phyloP scores from a whole-genome alignment of 2,329 filamentous ascomycete genomes.

The Penicillium sp. region DNA sequence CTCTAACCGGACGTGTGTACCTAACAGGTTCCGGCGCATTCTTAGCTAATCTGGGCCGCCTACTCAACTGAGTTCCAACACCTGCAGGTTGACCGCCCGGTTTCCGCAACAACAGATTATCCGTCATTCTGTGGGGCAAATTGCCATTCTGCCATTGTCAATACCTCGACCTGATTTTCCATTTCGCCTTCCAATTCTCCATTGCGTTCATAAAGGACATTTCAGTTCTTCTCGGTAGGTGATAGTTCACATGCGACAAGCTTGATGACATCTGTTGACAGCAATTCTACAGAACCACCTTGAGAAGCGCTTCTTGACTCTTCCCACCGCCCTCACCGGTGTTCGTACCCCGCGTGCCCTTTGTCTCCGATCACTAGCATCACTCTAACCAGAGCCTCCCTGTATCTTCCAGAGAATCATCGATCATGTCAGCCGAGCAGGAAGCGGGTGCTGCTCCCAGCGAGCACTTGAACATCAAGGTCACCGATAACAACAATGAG shows the following conservation, averaged over 20 bases:
- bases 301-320: background rate
- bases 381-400: constrained; percentile 4
- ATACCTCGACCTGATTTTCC: constrained; percentile 21
- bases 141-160: constrained; percentile 23
- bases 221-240: constrained; percentile 4
- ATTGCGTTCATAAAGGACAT: background rate
- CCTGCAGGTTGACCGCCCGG: background rate
- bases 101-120: constrained; percentile 35
- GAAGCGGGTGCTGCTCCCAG: constrained; percentile 36
- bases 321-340: background rate
- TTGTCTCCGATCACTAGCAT: background rate
- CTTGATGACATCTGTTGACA: background rate
- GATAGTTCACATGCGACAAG: background rate
- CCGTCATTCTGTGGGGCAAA: constrained; percentile 23
- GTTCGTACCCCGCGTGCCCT: constrained; percentile 11
- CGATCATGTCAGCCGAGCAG: constrained; percentile 17
- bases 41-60: background rate
- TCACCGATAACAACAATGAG: constrained; percentile 98
- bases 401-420: background rate
- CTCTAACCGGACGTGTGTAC: too few relatives aligned
- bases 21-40: background rate
- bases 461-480: constrained; percentile 98
- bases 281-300: background rate
- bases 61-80: background rate
- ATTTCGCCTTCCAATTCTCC: constrained; percentile 5